phyloP scores from a whole-genome alignment of 805 yeast genomes.

The Pichia insulana region DNA sequence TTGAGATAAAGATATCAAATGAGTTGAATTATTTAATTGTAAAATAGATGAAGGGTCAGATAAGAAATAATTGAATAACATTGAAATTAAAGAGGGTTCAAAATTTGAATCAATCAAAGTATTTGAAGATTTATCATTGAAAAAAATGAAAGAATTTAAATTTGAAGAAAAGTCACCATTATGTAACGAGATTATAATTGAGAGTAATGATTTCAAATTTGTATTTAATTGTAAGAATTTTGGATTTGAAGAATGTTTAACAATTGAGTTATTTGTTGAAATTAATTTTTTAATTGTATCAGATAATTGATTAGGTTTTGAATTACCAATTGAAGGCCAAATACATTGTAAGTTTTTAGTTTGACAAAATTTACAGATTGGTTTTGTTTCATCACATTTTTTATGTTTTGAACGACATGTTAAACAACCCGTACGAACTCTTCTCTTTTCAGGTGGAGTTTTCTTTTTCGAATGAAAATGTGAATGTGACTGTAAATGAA shows the following conservation, averaged over 20 bases:
- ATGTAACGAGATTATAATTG: slow-evolving; percentile 8
- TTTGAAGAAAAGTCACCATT: slow-evolving; percentile 4
- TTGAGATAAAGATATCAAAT: slow-evolving; percentile 32
- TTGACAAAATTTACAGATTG: slow-evolving; percentile 40
- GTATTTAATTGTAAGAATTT: slow-evolving; percentile 5
- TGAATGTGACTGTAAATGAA: not conserved
- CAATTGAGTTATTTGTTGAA: not conserved
- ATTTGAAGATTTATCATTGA: slow-evolving; percentile 8
- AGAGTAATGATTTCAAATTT: slow-evolving; percentile 8
- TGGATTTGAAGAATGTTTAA: not conserved
- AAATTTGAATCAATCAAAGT: slow-evolving; percentile 3
- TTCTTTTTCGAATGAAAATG: slow-evolving; percentile 13
- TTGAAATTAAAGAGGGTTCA: slow-evolving; percentile 6
- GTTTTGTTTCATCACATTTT: slow-evolving; percentile 48
- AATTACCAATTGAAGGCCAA: slow-evolving; percentile 23
- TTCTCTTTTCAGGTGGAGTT: slow-evolving; percentile 28
- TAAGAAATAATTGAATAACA: slow-evolving; percentile 9
- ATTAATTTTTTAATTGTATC: slow-evolving; percentile 7
- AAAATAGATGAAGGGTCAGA: slow-evolving; percentile 9
- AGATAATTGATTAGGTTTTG: slow-evolving; percentile 5
- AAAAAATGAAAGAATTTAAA: slow-evolving; percentile 8
- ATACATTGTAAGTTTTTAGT: slow-evolving; percentile 30
- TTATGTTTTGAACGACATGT: slow-evolving; percentile 46
- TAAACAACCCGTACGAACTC: slow-evolving; percentile 39
- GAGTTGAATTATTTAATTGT: slow-evolving; percentile 7